Percentiles rank a stretch among this genome's conserved stretches.
These are phyloP conservation scores for Conticribra guillardii DNA, from an alignment of 108 stramenopile species.

Conservation along the genomic window DNA sequence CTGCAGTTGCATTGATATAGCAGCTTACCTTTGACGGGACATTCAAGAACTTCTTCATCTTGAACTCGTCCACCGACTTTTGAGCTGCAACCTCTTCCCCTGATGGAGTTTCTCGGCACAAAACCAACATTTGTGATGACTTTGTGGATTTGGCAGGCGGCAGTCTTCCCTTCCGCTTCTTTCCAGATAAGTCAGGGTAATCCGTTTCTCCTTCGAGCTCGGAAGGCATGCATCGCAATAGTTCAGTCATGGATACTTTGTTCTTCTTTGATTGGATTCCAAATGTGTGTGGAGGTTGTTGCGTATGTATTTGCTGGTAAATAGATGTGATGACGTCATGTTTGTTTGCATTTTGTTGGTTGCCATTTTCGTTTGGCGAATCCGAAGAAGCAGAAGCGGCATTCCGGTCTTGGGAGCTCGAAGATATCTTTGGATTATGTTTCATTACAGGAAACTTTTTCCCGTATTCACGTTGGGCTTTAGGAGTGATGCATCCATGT, in stretches of 20 bases:
- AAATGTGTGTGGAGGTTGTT: slow-evolving; percentile 25
- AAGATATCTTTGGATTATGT: slow-evolving; percentile 35
- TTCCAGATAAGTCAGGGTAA: slow-evolving; percentile 50
- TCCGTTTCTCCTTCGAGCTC: slow-evolving; percentile 45
- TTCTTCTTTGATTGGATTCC: slow-evolving; percentile 38
- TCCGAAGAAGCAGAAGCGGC: background rate
- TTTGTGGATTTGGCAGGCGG: slow-evolving; percentile 55
- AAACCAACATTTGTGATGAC: slow-evolving; percentile 19
- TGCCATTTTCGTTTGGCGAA: background rate
- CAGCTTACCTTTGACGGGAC: slow-evolving; percentile 36
- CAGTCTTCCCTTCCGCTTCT: slow-evolving; percentile 47
- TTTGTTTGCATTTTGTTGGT: background rate
- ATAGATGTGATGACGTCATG: background rate
- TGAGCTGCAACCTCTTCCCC: slow-evolving; percentile 14
- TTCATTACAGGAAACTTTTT: slow-evolving; percentile 55
- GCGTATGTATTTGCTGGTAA: background rate
- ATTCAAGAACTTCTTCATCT: slow-evolving; percentile 57
- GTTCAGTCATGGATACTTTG: slow-evolving; percentile 36
- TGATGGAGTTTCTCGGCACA: slow-evolving; percentile 18
- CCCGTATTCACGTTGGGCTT: slow-evolving; percentile 49
- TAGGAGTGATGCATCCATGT: slow-evolving; percentile 53
- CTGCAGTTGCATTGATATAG: too few species aligned
- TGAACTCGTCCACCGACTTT: slow-evolving; percentile 43
- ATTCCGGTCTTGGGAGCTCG: slow-evolving; percentile 1
- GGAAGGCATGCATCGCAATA: slow-evolving; percentile 34